Base-by-base conservation (phyloP, 1,284 basidiomycete species). In the Vanrija sp. region DNA sequence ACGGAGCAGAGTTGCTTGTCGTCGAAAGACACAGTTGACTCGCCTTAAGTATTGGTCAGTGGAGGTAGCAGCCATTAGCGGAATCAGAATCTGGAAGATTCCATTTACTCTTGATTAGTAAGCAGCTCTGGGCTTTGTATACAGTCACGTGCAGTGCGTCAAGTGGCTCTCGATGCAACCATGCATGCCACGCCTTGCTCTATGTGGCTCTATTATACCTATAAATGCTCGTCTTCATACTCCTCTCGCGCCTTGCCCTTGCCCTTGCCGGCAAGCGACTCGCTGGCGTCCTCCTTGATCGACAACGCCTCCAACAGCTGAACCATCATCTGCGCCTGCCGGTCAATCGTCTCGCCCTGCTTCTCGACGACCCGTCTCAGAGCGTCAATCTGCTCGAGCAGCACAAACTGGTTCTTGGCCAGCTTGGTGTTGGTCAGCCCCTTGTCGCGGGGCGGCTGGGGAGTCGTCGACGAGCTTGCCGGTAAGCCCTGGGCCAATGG, bases 351-450 rank as follows among this genome's bases (percentile, higher is more conserved):
- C 47, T 72, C 65, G 2, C 71, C 71, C 53, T 76, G 75, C 27
- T 54, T 51, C 46, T 76, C 72, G 46, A 75, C 65, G 2, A 67
- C 67, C 22, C 65, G 64, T 6, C 70, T 49, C 24, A 76, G 52
- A 16, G 62, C 57, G 39, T 72, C 69, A 22, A 76, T 75, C 57
- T 76, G 71, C 43, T 70, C 69, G 15, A 71, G 56, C 41, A 76
- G 56, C 3, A 74, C 72, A 37, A 73, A 57, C 57, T 76, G 75
- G 56, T 76, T 76, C 64, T 71, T 74, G 3, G 75, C 73, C 54
- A 76, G 60, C 54, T 75, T 77, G 19, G 64, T 58, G 60, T 77
- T 77, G 5, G 73, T 69, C 47, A 76, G 50, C 59, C 75, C 75
- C 35, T 59, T 55, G 41, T 61, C 53, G 35, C 51, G 47, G n/a